Percentiles rank a stretch among this genome's conserved stretches.
phyloP scores from a whole-genome alignment of 2,329 filamentous ascomycete genomes.

The Penicillium palitans region DNA sequence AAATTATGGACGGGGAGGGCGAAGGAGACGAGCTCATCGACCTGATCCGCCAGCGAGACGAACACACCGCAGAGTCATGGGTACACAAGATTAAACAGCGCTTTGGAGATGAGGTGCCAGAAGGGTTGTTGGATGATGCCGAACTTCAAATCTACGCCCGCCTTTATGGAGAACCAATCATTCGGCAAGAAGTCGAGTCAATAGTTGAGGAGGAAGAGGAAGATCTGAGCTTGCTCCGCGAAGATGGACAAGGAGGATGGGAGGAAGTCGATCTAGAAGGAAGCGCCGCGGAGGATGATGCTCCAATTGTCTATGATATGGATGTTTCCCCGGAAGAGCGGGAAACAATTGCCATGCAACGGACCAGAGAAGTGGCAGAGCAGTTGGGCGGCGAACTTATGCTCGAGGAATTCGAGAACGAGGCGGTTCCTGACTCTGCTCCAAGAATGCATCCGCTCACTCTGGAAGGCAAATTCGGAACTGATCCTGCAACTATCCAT shows the following conservation, averaged over 20 bases:
- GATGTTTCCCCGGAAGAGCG: constrained; percentile 26
- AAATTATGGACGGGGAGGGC: constrained; percentile 33
- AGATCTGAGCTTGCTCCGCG: constrained; percentile 37
- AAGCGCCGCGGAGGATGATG: constrained; percentile 21
- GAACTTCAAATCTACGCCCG: constrained; percentile 77
- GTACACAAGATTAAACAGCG: constrained; percentile 71
- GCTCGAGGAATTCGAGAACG: constrained; percentile 46
- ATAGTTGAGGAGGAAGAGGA: constrained; percentile 30
- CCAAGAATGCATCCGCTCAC: constrained; percentile 73
- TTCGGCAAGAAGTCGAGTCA: constrained; percentile 27
- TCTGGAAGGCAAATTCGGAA: constrained; percentile 69
- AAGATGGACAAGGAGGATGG: constrained; percentile 41
- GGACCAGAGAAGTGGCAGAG: constrained; percentile 42
- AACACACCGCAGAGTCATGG: constrained; percentile 35
- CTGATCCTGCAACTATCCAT: constrained; percentile 70
- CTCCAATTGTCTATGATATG: constrained; percentile 34
- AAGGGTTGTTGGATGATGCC: constrained; percentile 65
- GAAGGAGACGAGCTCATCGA: constrained; percentile 30
- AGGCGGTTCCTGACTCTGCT: constrained; percentile 43
- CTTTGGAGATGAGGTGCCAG: constrained; percentile 75
- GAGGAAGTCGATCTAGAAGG: constrained; percentile 36
- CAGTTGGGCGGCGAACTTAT: constrained; percentile 43
- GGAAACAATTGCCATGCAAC: constrained; percentile 35
- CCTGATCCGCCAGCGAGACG: constrained; percentile 34
- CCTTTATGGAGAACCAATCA: constrained; percentile 73